Conservation (phyloP, 495 filamentous ascomycete genomes). For the Lophiotrema nucula region DNA sequence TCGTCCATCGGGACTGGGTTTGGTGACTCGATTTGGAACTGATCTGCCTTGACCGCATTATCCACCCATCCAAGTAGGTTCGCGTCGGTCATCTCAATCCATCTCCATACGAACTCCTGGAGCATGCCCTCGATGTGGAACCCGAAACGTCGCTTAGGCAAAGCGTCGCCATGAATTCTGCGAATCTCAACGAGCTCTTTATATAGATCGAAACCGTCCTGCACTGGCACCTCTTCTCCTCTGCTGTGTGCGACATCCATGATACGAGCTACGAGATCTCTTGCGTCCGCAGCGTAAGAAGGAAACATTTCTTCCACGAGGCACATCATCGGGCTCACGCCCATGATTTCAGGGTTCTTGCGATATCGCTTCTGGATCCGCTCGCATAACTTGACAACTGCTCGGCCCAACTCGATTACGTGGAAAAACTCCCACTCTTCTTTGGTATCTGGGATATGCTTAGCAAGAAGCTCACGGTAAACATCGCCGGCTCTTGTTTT, state of each 20-base stretch:
- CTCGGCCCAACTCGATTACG: conserved; percentile 82
- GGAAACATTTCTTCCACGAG: conserved; percentile 82
- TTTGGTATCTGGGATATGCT: conserved; percentile 69
- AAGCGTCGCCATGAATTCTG: conserved; percentile 67
- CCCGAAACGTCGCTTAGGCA: conserved; percentile 68
- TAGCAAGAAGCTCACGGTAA: conserved; percentile 69
- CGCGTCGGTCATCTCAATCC: conserved; percentile 77
- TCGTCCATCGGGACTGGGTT: conserved; percentile 69
- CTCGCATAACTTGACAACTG: conserved; percentile 75
- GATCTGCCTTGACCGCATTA: conserved; percentile 82
- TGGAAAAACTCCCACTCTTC: conserved; percentile 82
- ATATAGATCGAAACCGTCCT: conserved; percentile 94
- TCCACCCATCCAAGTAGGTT: conserved; percentile 85
- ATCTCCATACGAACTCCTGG: conserved; percentile 91
- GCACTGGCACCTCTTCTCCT: conserved; percentile 73
- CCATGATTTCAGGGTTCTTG: conserved; percentile 86
- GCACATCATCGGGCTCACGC: conserved; percentile 78
- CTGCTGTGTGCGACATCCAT: conserved; percentile 64
- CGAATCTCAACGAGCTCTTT: conserved; percentile 80
- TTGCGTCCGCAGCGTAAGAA: conserved; percentile 81
- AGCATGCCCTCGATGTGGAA: conserved; percentile 84
- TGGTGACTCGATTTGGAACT: conserved; percentile 67
- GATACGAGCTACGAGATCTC: conserved; percentile 77
- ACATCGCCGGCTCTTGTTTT: conserved; percentile 67
- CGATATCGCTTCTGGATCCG: conserved; percentile 89